A percentile compares a stretch with the other conserved stretches of the same genome.
These are phyloP conservation scores for Nitzschia inconspicua DNA, from an alignment of 108 stramenopile species.

Conservation along the genomic window DNA sequence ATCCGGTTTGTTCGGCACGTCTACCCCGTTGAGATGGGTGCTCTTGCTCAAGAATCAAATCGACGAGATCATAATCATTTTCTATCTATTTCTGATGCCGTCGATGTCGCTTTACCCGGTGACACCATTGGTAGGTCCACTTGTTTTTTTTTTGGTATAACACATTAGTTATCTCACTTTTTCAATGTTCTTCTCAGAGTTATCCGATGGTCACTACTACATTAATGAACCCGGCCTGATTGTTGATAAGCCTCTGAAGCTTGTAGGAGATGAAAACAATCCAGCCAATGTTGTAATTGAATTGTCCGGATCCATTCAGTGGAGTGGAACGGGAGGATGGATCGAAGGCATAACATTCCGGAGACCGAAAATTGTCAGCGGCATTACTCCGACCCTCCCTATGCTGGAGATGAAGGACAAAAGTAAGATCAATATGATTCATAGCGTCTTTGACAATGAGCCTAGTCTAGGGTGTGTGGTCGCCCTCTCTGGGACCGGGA, in stretches of 20 bases:
- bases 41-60: slow-evolving; percentile 48
- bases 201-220: slow-evolving; percentile 87
- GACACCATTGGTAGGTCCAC: slow-evolving; percentile 34
- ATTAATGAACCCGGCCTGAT: slow-evolving; percentile 58
- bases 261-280: slow-evolving; percentile 82
- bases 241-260: slow-evolving; percentile 52
- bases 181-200: slow-evolving; percentile 30
- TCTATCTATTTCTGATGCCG: slow-evolving; percentile 64
- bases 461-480: slow-evolving; percentile 46
- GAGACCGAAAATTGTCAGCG: slow-evolving; percentile 58
- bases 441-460: slow-evolving; percentile 68
- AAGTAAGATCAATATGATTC: slow-evolving; percentile 53
- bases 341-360: slow-evolving; percentile 83
- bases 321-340: slow-evolving; percentile 67
- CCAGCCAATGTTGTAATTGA: slow-evolving; percentile 80
- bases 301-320: slow-evolving; percentile 65
- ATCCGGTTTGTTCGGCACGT: slow-evolving; percentile 77
- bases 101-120: slow-evolving; percentile 61
- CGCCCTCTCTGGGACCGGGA: slow-evolving; percentile 6
- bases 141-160: background rate
- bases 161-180: background rate
- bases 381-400: slow-evolving; percentile 21
- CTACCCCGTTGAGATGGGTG: slow-evolving; percentile 81
- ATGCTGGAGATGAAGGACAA: slow-evolving; percentile 43
- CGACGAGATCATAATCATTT: slow-evolving; percentile 70